Conservation (phyloP, 1,284 basidiomycete genomes). For the Volvariella volvacea region DNA sequence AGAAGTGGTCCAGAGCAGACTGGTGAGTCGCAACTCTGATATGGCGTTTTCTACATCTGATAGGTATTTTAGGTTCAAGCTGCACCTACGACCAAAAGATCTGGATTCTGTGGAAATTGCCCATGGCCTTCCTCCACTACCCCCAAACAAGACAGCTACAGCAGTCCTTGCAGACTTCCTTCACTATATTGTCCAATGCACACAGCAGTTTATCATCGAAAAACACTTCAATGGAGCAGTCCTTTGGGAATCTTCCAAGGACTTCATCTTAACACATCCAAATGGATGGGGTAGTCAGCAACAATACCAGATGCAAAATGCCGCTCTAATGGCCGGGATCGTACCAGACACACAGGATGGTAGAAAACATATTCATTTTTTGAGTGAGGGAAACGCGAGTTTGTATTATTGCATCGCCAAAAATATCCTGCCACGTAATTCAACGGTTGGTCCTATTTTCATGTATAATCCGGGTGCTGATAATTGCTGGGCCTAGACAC, state of each 20-base stretch:
- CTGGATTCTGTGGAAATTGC: slow-evolving; percentile 13
- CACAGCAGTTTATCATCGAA: slow-evolving; percentile 40
- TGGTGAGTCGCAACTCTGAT: no score
- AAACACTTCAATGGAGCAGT: slow-evolving; percentile 29
- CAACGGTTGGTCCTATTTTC: background rate
- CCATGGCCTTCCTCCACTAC: slow-evolving; percentile 35
- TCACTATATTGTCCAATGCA: slow-evolving; percentile 38
- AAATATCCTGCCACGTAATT: background rate
- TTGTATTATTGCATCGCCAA: slow-evolving; percentile 40
- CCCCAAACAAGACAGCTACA: slow-evolving; percentile 35
- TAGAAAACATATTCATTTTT: slow-evolving; percentile 34
- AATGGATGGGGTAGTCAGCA: slow-evolving; percentile 38
- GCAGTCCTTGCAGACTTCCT: slow-evolving; percentile 50
- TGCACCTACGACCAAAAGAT: slow-evolving; percentile 38
- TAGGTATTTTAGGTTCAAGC: slow-evolving; percentile 51
- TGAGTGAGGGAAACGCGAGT: slow-evolving; percentile 46
- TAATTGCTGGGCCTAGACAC: no score
- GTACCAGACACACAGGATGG: slow-evolving; percentile 23
- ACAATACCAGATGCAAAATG: slow-evolving; percentile 32
- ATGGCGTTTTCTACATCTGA: no score
- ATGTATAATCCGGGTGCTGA: no score
- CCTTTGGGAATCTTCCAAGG: slow-evolving; percentile 22
- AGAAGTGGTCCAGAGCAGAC: no score
- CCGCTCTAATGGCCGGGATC: slow-evolving; percentile 29
- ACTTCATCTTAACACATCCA: slow-evolving; percentile 32